Evolutionary conservation across 495 filamentous ascomycete genomes (phyloP).

Genomic region (Symbiotaphrina buchneri): DNA sequence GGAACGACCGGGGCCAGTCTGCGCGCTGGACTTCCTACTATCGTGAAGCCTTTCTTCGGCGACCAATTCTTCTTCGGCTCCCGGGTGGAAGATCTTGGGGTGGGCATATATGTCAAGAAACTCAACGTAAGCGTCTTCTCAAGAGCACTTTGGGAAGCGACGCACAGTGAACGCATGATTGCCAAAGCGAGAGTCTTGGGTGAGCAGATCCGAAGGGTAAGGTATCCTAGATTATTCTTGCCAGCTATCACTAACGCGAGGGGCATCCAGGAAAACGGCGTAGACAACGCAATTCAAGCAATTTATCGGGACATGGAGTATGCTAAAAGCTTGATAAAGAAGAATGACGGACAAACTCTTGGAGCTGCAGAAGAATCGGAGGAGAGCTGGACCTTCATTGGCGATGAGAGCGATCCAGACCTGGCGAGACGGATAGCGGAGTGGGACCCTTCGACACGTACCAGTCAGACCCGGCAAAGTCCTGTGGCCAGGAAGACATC

Average conservation of each 20-base stretch:
- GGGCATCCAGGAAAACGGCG: conserved; percentile 53
- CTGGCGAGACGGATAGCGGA: conserved; percentile 18
- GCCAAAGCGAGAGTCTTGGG: conserved; percentile 61
- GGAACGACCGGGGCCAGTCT: conserved; percentile 91
- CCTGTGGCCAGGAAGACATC: no score
- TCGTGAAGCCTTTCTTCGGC: conserved; percentile 92
- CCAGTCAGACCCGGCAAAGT: no score
- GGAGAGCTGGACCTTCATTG: conserved; percentile 56
- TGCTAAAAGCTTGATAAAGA: conserved; percentile 66
- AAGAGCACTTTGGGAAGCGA: conserved; percentile 78
- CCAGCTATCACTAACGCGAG: conserved; percentile 4
- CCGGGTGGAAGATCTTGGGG: conserved; percentile 76
- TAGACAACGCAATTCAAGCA: conserved; percentile 69
- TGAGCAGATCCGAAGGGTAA: conserved; percentile 67
- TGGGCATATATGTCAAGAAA: conserved; percentile 76
- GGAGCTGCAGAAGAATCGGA: conserved; percentile 31
- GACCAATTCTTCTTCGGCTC: conserved; percentile 93
- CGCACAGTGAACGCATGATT: conserved; percentile 74
- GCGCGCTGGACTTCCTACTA: conserved; percentile 77
- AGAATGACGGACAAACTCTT: conserved; percentile 19
- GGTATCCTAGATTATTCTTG: conserved; percentile 5
- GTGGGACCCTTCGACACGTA: conserved; percentile 10
- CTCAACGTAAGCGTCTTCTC: conserved; percentile 66
- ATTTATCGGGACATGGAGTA: conserved; percentile 95
- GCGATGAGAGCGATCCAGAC: conserved; percentile 38